Evolutionary conservation across 306 rosid species (phyloP), one percentile per base, ranked within the genome.

Genomic region (Begonia loranthoides): DNA sequence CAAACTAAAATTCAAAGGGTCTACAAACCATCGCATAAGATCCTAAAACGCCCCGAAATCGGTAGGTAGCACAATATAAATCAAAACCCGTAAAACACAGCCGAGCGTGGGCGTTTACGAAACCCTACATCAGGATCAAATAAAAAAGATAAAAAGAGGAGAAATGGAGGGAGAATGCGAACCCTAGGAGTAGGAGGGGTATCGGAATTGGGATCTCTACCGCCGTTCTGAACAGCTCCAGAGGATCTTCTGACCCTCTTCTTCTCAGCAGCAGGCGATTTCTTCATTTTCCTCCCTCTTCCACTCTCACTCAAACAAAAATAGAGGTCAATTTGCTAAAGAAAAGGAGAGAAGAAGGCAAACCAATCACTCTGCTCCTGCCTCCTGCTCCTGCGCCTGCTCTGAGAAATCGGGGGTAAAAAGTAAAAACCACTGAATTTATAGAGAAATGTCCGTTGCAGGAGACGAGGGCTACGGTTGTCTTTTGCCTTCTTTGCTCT

Each of bases 141-240:
- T 38, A 7, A 5, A 13, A 22, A 46, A 17, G n/a, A 13, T 12
- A 28, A 16, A 36, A 28, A 46, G 15, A 45, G 9, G 50, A 9
- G 5, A 45, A 24, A 55, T 13, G 50, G 21, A n/a, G 49, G 49
- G 19, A 38, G 57, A 66, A 21, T 65, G 53, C 64, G 53, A 70
- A 83, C 93, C 94, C 79, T 88, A 38, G 86, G 96, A 69, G 94
- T 88, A 33, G 86, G 96, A 69, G 94, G 82, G 3, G 71, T 78
- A 64, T 86, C 99, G 48, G 88, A 67, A 73, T 62, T 67, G 80
- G 74, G 87, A 83, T 92, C 99, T 71, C 75, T 75, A 66, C 56
- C 78, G 48, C 80, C 82, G 54, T 81, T 81, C 49, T 70, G 82
- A 69, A 74, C 39, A 69, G 84, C 77, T 51, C 76, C 70, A 4